Conservation (phyloP, 805 yeast species). For the Candida namnaoensis region DNA sequence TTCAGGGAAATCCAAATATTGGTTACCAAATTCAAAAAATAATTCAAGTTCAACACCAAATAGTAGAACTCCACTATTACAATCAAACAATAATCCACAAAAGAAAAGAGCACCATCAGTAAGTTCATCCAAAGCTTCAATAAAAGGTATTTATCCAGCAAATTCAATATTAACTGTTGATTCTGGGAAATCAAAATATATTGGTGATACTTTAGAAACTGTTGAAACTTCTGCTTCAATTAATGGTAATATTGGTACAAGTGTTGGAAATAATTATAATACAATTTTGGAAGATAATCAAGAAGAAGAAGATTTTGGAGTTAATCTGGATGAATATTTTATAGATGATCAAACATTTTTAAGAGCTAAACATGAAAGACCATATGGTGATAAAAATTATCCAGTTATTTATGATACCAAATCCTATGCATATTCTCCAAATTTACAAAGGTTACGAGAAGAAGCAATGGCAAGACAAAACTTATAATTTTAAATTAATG, state of each 20-base stretch:
- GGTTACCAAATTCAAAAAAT: conserved; percentile 32
- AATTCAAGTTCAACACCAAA: conserved; percentile 1
- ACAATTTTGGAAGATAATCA: conserved; percentile 3
- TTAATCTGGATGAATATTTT: conserved; percentile 18
- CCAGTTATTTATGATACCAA: conserved; percentile 27
- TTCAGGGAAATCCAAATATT: conserved; percentile 75
- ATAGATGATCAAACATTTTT: conserved; percentile 26
- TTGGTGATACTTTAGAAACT: not conserved
- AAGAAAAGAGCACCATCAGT: conserved; percentile 12
- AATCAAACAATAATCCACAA: not conserved
- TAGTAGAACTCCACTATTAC: conserved; percentile 10
- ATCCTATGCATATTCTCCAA: conserved; percentile 17
- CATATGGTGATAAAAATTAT: conserved; percentile 31
- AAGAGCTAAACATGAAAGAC: conserved; percentile 23
- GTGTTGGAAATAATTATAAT: conserved; percentile 3
- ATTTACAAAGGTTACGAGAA: conserved; percentile 16
- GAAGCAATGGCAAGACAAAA: conserved; percentile 13
- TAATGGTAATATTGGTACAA: not conserved
- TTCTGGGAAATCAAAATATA: not conserved
- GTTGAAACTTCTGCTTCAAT: not conserved
- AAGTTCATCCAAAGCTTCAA: conserved; percentile 13
- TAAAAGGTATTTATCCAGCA: conserved; percentile 14
- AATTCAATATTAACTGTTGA: conserved; percentile 11
- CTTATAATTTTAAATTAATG: not conserved
- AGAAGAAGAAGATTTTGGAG: not conserved